Base-by-base conservation (phyloP, 352 stramenopile species). In the Blastocystis sp. region DNA sequence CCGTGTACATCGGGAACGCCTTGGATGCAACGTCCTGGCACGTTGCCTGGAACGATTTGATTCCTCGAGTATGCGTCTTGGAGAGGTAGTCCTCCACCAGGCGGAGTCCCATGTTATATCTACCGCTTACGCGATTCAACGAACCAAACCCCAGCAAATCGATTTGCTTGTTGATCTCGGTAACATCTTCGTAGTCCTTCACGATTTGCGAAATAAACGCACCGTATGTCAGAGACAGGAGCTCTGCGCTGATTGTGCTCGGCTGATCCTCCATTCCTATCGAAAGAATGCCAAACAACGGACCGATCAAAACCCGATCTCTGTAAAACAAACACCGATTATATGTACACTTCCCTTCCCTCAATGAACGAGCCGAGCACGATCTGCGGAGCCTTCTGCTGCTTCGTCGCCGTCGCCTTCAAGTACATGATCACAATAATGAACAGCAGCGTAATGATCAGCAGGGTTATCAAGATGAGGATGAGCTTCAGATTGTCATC, bases 1-100 rank as follows among this genome's bases (percentile, higher is more conserved):
- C 96, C 28, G 98, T 90, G 89, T 98, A 98, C 96, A 98, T 98
- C 90, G 97, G 96, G 89, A 98, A 98, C 6, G 95, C 96, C 40
- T 98, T 93, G 87, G 98, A 98, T 54, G 95, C 93, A 78, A 99
- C 93, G 40, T 98, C 94, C 71, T 99, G 95, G 42, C 94, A 92
- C 19, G 95, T 98, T 81, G 98, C 95, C 52, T 92, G 92, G 62
- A 98, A 96, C 94, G 90, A 71, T 17, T 48, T 61, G 17, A 78
- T 74, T 28, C 43, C 60, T n/a, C 42, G 38, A 52, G 66, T 78
- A 54, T 89, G 89, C 40, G 90, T 90, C 0, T 98, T 99, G 90
- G 95, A 94, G 14, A 99, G 90, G 89, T 98, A 98, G 90, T 99
- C 96, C 90, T 99, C 96, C 24, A 99, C 95, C 48, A 97, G 93